Conservation (phyloP, 176 grass and related monocot genomes). For the Rhynchospora pubera region DNA sequence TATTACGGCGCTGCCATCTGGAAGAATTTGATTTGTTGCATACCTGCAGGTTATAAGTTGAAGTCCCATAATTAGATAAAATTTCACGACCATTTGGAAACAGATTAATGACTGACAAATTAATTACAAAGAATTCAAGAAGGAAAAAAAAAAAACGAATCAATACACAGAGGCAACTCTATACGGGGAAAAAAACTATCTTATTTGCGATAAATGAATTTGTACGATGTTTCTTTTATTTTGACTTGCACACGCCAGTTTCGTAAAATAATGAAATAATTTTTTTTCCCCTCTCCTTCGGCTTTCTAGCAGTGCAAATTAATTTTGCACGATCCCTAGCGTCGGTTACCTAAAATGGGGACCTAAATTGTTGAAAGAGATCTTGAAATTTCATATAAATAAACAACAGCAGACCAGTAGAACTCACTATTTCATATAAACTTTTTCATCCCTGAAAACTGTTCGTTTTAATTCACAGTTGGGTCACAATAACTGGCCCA, state of each 20-base stretch:
- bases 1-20: slow-evolving; percentile 62
- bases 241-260: neutral
- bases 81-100: neutral
- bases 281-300: neutral
- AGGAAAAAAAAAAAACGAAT: neutral
- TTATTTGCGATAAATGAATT: neutral
- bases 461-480: neutral
- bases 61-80: neutral
- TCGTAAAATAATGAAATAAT: neutral
- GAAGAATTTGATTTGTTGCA: slow-evolving; percentile 80
- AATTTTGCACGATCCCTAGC: neutral
- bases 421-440: neutral
- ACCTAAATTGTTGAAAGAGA: neutral
- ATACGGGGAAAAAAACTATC: neutral
- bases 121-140: neutral
- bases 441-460: neutral
- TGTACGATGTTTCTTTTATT: neutral
- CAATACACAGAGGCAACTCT: neutral
- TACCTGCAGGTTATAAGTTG: slow-evolving; percentile 23
- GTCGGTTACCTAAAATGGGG: neutral
- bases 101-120: neutral
- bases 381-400: neutral
- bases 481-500: slow-evolving; percentile 8
- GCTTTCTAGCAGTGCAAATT: neutral
- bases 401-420: neutral